Evolutionary conservation across 208 protist genomes (phyloP), one percentile per base, ranked within the genome.

Genomic region (Phytomonas francai): DNA sequence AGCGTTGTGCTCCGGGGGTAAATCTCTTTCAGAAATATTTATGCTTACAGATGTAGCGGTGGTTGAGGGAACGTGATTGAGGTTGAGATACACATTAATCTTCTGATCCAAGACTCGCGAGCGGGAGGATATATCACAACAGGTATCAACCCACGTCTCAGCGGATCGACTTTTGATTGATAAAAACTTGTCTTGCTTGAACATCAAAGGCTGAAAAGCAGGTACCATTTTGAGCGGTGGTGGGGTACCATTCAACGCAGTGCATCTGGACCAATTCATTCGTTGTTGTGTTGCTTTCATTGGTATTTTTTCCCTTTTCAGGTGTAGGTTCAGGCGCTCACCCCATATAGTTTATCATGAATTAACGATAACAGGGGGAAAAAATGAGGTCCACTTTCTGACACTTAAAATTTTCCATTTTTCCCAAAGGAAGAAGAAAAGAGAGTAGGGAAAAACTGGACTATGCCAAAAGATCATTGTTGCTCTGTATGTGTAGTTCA

Each of bases 131-230:
- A 62, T 62, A 39, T 39, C 58, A 9, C 16, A 3, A 19, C 58
- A 39, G 31, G 58, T 3, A 1, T 62, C 58, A 62, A 84, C 75
- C 59, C 82, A 91, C 22, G 51, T 74, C 22, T 87, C 84, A 3
- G 78, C 65, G 0, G 77, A 81, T 36, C 87, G 82, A 11, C 71
- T 86, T 61, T 89, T 84, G 56, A 93, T 84, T 12, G 87, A 90
- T 32, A 93, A 79, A 67, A 91, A 93, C 63, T 91, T 93, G 31
- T 87, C 87, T 25, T 80, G 74, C 54, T 72, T 73, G 36, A 91
- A 93, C 0, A 73, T 74, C 11, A 78, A 58, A 22, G 87, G 82
- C 25, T 75, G 80, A 60, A 93, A 90, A 25, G 67, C 58, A 1
- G 83, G 76, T 7, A 82, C 6, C 11, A 51, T 11, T 27, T 45